Evolutionary conservation across 208 protist genomes (phyloP).

Genomic region (Trypanosomatidae sp.): DNA sequence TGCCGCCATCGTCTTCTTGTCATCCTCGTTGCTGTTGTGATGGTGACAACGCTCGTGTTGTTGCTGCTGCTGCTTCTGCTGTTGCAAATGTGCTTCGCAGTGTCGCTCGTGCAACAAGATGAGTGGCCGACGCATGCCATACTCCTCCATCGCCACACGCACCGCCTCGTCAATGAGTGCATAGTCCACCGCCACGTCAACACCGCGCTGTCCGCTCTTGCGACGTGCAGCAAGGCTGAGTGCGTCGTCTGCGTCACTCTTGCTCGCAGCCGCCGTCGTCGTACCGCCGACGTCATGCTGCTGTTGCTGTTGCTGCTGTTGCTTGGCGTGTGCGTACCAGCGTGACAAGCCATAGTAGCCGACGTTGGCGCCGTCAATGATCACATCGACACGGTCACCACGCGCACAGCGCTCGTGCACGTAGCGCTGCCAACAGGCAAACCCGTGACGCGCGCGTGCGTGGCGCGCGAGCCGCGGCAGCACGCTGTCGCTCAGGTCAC

Average conservation of each 20-base stretch:
- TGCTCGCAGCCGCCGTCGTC: no score
- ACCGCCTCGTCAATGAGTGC: slow-evolving; percentile 46
- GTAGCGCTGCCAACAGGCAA: slow-evolving; percentile 39
- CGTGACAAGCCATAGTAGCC: slow-evolving; percentile 77
- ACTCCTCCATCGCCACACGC: slow-evolving; percentile 10
- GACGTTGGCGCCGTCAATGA: slow-evolving; percentile 79
- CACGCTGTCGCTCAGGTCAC: slow-evolving; percentile 20
- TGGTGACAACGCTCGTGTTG: slow-evolving; percentile 3
- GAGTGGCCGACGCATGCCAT: slow-evolving; percentile 29
- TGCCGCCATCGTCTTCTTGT: no score
- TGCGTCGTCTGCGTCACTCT: slow-evolving; percentile 14
- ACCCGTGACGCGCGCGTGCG: slow-evolving; percentile 17
- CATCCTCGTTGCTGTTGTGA: not conserved
- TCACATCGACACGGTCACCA: slow-evolving; percentile 15
- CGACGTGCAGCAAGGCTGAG: slow-evolving; percentile 13
- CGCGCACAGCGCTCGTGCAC: slow-evolving; percentile 10
- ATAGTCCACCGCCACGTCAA: slow-evolving; percentile 56
- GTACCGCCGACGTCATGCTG: slow-evolving; percentile 4
- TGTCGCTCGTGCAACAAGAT: slow-evolving; percentile 73
- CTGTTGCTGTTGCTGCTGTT: slow-evolving; percentile 8
- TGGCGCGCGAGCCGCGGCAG: slow-evolving; percentile 13
- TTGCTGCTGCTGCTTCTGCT: not conserved
- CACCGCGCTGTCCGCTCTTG: slow-evolving; percentile 7
- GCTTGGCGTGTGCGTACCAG: slow-evolving; percentile 62
- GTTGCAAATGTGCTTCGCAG: slow-evolving; percentile 17